Conservation (phyloP, 2,329 filamentous ascomycete genomes). For the Paecilomyces variotii region DNA sequence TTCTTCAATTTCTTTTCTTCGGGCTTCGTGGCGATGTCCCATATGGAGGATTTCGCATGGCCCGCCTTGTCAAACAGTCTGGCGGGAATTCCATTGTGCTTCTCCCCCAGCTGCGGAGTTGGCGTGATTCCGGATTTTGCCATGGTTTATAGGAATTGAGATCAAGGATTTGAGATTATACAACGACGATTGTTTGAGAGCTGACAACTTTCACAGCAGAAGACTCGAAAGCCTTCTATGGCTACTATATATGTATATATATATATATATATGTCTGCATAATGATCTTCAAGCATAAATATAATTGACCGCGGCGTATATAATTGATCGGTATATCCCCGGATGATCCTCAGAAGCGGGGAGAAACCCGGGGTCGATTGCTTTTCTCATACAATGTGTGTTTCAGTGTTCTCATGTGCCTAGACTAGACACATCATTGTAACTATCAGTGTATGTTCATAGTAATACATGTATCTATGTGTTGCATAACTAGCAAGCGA, state of each 20-base stretch:
- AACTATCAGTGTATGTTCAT: too few species aligned
- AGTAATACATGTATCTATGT: too few species aligned
- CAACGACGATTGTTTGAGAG: not conserved
- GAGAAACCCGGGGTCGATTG: not conserved
- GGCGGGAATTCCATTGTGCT: constrained; percentile 4
- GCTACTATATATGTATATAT: not conserved
- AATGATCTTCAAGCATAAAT: not conserved
- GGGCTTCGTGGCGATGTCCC: constrained; percentile 4
- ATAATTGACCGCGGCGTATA: not conserved
- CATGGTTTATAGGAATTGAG: not conserved
- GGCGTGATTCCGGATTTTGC: not conserved
- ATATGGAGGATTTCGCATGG: constrained; percentile 3
- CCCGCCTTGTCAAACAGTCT: constrained; percentile 5
- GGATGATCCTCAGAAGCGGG: not conserved
- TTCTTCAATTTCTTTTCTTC: constrained; percentile 1
- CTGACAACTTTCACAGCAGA: not conserved
- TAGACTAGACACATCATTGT: too few species aligned
- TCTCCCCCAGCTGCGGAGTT: constrained; percentile 4
- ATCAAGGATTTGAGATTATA: too few species aligned
- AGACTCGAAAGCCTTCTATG: not conserved
- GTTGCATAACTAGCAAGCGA: too few species aligned
- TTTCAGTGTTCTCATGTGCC: not conserved
- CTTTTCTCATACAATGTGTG: not conserved
- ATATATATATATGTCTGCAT: too few species aligned
- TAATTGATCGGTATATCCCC: not conserved